Percentiles rank a stretch among this genome's conserved stretches.
These are phyloP conservation scores for Hydnomerulius pinastri DNA, from an alignment of 768 basidiomycete species.

Conservation along the genomic window DNA sequence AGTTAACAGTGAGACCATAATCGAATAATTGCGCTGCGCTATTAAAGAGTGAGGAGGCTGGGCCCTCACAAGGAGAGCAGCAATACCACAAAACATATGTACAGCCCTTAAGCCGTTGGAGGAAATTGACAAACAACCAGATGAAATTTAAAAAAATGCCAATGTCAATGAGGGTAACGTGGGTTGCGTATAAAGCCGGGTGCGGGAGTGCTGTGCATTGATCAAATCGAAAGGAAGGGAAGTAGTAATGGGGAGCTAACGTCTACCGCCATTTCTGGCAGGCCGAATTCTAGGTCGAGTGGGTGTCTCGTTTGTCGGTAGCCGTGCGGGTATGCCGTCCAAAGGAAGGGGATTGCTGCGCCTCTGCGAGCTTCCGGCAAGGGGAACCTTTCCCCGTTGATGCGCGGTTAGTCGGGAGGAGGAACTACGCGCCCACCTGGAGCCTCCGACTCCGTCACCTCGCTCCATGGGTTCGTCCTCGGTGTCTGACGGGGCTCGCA, in stretches of 20 bases:
- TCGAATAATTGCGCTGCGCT: not conserved
- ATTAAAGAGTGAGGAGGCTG: not conserved
- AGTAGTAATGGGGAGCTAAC: constrained; percentile 31
- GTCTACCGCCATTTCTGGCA: constrained; percentile 41
- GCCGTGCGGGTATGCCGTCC: constrained; percentile 35
- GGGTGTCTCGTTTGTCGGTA: constrained; percentile 56
- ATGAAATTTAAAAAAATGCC: not conserved
- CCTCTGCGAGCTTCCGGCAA: constrained; percentile 27
- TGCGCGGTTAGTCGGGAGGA: constrained; percentile 18
- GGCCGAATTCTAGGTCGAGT: constrained; percentile 59
- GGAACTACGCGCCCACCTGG: constrained; percentile 31
- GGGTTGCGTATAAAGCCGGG: not conserved
- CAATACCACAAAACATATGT: constrained; percentile 13
- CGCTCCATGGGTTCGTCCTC: constrained; percentile 37
- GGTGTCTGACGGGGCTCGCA: constrained; percentile 26
- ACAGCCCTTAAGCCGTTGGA: not conserved
- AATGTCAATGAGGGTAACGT: not conserved
- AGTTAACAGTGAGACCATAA: not conserved
- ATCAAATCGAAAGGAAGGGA: not conserved
- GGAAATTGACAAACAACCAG: not conserved
- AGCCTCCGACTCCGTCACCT: constrained; percentile 26
- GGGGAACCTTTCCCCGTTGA: constrained; percentile 16
- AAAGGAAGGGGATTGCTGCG: constrained; percentile 27
- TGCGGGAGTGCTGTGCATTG: not conserved
- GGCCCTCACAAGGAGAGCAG: not conserved